Base-by-base conservation (phyloP, 306 rosid species). In the Lotus japonicus region DNA sequence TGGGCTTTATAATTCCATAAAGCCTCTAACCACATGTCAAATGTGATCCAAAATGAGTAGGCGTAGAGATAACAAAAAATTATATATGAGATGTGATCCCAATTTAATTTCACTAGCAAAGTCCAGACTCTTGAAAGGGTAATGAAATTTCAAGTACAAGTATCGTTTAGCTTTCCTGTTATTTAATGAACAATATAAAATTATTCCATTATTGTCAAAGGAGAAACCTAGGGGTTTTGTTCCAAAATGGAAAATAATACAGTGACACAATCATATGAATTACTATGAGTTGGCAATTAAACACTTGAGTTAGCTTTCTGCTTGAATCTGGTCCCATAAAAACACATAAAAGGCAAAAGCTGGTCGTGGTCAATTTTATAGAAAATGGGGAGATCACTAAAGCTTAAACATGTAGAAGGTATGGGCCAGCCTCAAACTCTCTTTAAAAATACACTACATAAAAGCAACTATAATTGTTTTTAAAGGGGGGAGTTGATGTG, bases 301-400 rank as follows among this genome's bases (percentile, higher is more conserved):
- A 44, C 63, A 42, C 62, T 35, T 9, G 58, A 50, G 77, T 59
- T 49, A 12, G 33, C 75, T 68, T 74, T 76, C 42, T 72, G 19
- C 65, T 51, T 14, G 62, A 78, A 72, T n/a, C 11, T 42, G 88
- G 80, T 68, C 82, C 84, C 84, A 59, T 68, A 54, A 18, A 74
- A 74, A 72, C 76, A 31, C 1, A 66, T 49, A 80, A 66, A 75
- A 70, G 80, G 44, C 33, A 44, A 39, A 50, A 61, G 74, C 74
- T 62, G 75, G 84, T 84, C 80, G n/a, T 71, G 78, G 73, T 81
- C 88, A 84, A 36, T 66, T 51, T 8, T 11, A 36, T 68, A 39
- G 72, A 71, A 76, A 81, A 83, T 31, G 26, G 6, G 51, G n/a
- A n/a, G n/a, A n/a, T n/a, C 49, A 66, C 64, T 72, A 77, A 77